Evolutionary conservation across 2,329 filamentous ascomycete genomes (phyloP).

Genomic region (Diaporthe citrichinensis): DNA sequence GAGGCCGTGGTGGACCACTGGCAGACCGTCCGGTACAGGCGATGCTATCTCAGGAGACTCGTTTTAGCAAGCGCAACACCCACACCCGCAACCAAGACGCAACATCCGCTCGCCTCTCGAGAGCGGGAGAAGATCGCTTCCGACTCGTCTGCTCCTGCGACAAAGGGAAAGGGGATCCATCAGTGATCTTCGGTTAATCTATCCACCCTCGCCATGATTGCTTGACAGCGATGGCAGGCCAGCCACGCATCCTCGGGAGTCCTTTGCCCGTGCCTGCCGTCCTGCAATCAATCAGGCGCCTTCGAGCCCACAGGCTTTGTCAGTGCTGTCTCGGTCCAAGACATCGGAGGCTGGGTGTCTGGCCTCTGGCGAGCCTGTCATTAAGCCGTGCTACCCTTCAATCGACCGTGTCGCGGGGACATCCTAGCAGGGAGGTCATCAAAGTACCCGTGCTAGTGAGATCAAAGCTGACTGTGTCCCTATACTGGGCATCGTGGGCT

Average conservation of each 20-base stretch:
- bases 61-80: conserved; percentile 22
- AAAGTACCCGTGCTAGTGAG: conserved; percentile 27
- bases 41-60: conserved; percentile 30
- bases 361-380: conserved; percentile 33
- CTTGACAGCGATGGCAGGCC: neutral
- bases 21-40: neutral
- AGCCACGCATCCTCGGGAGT: conserved; percentile 25
- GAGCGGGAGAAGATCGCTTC: conserved; percentile 2
- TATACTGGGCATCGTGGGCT: conserved; percentile 27
- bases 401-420: neutral
- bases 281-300: conserved; percentile 17
- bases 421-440: conserved; percentile 26
- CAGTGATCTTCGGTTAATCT: conserved; percentile 27
- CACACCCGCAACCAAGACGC: neutral
- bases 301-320: conserved; percentile 16
- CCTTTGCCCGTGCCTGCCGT: conserved; percentile 12
- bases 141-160: conserved; percentile 9
- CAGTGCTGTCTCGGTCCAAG: conserved; percentile 29
- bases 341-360: conserved; percentile 31
- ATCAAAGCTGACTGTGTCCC: conserved; percentile 28
- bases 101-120: neutral
- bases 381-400: conserved; percentile 28
- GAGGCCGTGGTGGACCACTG: neutral
- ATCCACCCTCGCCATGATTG: conserved; percentile 12
- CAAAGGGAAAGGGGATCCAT: conserved; percentile 28